phyloP scores from a whole-genome alignment of 1,284 basidiomycete genomes.

The Malassezia brasiliensis region DNA sequence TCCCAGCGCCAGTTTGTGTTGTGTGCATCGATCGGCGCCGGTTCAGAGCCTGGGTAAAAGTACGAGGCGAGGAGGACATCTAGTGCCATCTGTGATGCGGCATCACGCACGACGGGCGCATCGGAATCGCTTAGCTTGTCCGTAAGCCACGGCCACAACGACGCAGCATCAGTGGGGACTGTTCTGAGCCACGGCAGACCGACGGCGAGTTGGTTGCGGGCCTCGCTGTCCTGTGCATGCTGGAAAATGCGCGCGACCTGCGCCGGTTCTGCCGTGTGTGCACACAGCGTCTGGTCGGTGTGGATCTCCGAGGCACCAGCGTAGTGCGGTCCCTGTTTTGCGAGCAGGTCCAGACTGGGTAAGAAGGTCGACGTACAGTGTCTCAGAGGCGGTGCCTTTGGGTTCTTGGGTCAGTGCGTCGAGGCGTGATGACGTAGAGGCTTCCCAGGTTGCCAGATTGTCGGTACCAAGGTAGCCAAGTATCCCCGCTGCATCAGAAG shows the following conservation, averaged over 20 bases:
- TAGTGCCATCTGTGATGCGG: conserved; percentile 4
- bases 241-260: not conserved
- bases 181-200: not conserved
- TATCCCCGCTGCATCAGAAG: not conserved
- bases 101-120: not conserved
- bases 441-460: not conserved
- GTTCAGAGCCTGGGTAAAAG: not conserved
- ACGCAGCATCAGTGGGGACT: not conserved
- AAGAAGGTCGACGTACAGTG: not conserved
- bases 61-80: conserved; percentile 7
- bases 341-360: not conserved
- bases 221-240: not conserved
- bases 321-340: not conserved
- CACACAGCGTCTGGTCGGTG: not conserved
- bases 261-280: not conserved
- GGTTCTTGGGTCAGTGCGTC: too few relatives aligned
- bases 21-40: not conserved
- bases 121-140: not conserved
- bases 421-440: not conserved
- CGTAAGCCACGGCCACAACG: not conserved
- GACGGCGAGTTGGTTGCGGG: not conserved
- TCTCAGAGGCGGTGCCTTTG: too few relatives aligned
- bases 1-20: conserved; percentile 15
- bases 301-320: not conserved
- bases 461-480: conserved; percentile 5